A percentile compares a stretch with the other conserved stretches of the same genome.
Evolutionary conservation across 495 filamentous ascomycete genomes (phyloP).

Genomic region (Penicillium flavigenum): DNA sequence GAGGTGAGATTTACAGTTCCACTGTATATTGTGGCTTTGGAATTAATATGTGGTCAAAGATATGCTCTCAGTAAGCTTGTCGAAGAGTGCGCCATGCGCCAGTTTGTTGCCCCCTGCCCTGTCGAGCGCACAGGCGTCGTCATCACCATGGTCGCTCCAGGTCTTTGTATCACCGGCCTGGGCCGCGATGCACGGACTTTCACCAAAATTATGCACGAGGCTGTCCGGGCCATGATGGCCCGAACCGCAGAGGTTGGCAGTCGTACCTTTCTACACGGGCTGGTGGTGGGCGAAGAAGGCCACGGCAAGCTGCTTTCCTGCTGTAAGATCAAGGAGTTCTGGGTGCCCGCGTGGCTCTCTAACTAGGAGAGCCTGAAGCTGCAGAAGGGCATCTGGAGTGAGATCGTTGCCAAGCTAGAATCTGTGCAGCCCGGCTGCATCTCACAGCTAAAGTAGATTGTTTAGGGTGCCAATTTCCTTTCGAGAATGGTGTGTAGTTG

Average conservation of each 20-base stretch:
- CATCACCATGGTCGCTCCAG: constrained; percentile 44
- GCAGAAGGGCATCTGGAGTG: constrained; percentile 40
- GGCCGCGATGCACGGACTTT: constrained; percentile 25
- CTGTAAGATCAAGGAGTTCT: constrained; percentile 30
- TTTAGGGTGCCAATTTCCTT: too few species aligned
- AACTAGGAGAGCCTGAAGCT: constrained; percentile 36
- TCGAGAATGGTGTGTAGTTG: too few species aligned
- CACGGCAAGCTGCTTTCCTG: constrained; percentile 25
- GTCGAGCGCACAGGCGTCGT: constrained; percentile 40
- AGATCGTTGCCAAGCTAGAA: constrained; percentile 27
- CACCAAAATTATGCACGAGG: constrained; percentile 19
- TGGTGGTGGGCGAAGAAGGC: constrained; percentile 22
- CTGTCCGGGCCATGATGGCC: constrained; percentile 10
- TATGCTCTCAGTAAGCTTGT: constrained; percentile 40
- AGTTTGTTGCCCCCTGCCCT: constrained; percentile 27
- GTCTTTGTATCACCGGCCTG: constrained; percentile 42
- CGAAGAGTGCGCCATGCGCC: constrained; percentile 33
- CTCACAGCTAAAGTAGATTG: neutral
- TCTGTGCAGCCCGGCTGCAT: constrained; percentile 20
- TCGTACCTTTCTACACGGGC: constrained; percentile 28
- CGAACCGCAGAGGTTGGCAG: constrained; percentile 33
- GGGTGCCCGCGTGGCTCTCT: constrained; percentile 26
- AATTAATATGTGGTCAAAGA: constrained; percentile 24
- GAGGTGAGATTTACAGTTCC: neutral
- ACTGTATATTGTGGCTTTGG: neutral